Base-by-base conservation (phyloP, 139 green algal species). In the Chlorella sp. region DNA sequence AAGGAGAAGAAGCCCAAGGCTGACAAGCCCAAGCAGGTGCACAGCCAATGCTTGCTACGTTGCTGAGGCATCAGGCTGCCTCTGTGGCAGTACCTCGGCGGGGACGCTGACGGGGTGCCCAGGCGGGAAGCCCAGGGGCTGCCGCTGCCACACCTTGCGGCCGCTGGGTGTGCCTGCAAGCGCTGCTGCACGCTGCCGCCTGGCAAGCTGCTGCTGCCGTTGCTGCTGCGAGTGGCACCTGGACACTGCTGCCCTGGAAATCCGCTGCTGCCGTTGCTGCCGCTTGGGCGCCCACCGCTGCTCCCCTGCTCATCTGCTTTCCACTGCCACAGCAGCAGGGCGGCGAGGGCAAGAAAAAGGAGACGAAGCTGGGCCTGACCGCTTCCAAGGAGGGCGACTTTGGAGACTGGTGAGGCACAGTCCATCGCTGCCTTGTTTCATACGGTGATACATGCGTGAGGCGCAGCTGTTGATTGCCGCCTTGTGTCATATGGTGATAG, bases 371-470 rank as follows among this genome's bases (percentile, higher is more conserved):
- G 44, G 97, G 97, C 41, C 86, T 99, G 47, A 85, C 87, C 26
- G 91, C 85, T 9, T 94, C 88, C 73, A 99, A 99, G 89, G 78
- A 85, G 3, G 91, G 94, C 1, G 94, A 98, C 85, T 99, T 99
- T 87, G 90, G 88, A 12, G 94, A 97, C 30, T 99, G 96, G 96
- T 98, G 41, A 26, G 39, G 39, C 16, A 36, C 4, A 25, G 6
- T 9, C 20, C 36, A 34, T 75, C 20, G 34, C 69, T 51, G 34
- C 34, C 36, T 55, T 3, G 2, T n/a, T n/a, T n/a, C n/a, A n/a
- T n/a, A n/a, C n/a, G n/a, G n/a, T n/a, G n/a, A n/a, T n/a, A n/a
- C n/a, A n/a, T n/a, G n/a, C n/a, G n/a, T n/a, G n/a, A n/a, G n/a
- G n/a, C n/a, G n/a, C n/a, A n/a, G n/a, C n/a, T n/a, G n/a, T n/a